A percentile compares a stretch with the other conserved stretches of the same genome.
Conservation (phyloP, 331 rosid genomes). For the Ulmus americana region DNA sequence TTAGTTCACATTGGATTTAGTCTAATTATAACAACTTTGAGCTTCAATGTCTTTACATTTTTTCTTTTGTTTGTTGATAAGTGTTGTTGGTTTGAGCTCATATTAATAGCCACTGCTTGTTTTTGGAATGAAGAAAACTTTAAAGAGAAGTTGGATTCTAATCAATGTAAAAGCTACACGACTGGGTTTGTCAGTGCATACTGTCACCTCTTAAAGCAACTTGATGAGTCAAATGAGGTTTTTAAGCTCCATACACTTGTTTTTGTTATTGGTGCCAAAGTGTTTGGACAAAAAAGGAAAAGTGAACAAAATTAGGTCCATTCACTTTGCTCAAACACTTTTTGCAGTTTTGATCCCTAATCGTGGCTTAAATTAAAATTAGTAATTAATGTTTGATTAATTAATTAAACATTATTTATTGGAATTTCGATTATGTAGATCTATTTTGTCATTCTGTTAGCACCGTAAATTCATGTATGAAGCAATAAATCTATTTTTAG, state of each 20-base stretch:
- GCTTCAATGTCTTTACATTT: neutral
- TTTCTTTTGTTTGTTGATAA: neutral
- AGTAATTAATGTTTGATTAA: too few species aligned
- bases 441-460: too few species aligned
- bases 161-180: constrained; percentile 32
- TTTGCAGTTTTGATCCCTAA: too few species aligned
- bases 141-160: constrained; percentile 41
- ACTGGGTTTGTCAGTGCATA: constrained; percentile 47
- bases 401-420: too few species aligned
- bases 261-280: neutral
- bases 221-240: constrained; percentile 35
- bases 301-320: neutral
- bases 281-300: neutral
- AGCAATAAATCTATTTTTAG: too few species aligned
- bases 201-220: constrained; percentile 65
- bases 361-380: too few species aligned
- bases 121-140: constrained; percentile 39
- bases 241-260: neutral
- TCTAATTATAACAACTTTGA: neutral
- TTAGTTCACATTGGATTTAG: constrained; percentile 1
- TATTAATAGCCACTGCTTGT: constrained; percentile 4
- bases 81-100: neutral
- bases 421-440: too few species aligned
- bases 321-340: too few species aligned
- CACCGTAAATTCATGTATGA: too few species aligned